Evolutionary conservation across 371 early-diverging fungal species (phyloP).

Genomic region (Actinomortierella wolfii): DNA sequence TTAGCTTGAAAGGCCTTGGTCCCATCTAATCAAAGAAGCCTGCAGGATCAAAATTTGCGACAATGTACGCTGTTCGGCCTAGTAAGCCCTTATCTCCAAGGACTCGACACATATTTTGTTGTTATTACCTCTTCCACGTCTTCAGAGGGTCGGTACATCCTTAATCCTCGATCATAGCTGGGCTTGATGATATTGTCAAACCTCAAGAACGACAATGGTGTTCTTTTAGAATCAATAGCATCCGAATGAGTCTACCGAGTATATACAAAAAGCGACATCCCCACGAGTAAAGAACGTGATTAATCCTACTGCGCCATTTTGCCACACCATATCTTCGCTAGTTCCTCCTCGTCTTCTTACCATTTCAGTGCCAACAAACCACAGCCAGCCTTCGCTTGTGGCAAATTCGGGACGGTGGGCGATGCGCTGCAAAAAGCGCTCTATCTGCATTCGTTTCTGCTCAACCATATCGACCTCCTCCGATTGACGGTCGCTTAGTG

Average conservation of each 20-base stretch:
- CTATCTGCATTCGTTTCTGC: slow-evolving; percentile 60
- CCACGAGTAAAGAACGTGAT: slow-evolving; percentile 8
- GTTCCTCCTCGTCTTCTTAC: slow-evolving; percentile 41
- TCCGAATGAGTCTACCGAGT: slow-evolving; percentile 40
- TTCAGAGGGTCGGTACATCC: slow-evolving; percentile 57
- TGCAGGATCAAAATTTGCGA: no score
- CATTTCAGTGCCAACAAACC: slow-evolving; percentile 67
- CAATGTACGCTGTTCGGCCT: no score
- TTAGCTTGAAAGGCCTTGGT: no score
- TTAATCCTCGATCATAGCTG: slow-evolving; percentile 56
- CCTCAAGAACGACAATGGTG: slow-evolving; percentile 51
- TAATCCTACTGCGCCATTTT: no score
- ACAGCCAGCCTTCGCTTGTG: slow-evolving; percentile 50
- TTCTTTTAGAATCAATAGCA: slow-evolving; percentile 45
- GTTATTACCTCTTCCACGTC: slow-evolving; percentile 64
- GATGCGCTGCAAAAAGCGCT: slow-evolving; percentile 55
- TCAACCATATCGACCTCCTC: slow-evolving; percentile 70
- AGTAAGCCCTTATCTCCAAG: no score
- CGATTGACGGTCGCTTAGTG: slow-evolving; percentile 48
- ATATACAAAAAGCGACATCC: slow-evolving; percentile 18
- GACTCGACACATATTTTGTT: slow-evolving; percentile 15
- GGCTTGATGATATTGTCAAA: slow-evolving; percentile 59
- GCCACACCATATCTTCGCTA: no score
- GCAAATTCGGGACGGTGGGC: slow-evolving; percentile 49
- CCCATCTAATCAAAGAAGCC: no score